Evolutionary conservation across 1,284 basidiomycete genomes (phyloP).

Genomic region (Coniferiporia weirii): DNA sequence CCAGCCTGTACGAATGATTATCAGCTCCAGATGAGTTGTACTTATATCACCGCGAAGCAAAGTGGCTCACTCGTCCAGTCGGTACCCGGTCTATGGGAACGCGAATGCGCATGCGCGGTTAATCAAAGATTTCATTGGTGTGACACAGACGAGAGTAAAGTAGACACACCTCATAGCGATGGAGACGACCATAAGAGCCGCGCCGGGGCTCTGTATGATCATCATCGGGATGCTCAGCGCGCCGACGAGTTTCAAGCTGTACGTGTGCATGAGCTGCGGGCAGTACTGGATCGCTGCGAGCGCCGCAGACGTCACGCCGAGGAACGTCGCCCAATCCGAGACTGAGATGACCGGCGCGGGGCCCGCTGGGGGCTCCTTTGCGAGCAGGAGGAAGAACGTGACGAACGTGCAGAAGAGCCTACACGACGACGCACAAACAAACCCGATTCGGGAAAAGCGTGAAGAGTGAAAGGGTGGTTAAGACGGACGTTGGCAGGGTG

Average conservation of each 20-base stretch:
- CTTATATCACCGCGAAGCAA: neutral
- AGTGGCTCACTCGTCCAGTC: constrained; percentile 73
- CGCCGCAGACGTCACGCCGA: constrained; percentile 77
- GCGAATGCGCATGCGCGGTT: neutral
- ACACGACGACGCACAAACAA: constrained; percentile 14
- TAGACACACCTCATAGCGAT: constrained; percentile 62
- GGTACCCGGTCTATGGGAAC: constrained; percentile 55
- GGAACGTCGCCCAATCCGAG: constrained; percentile 75
- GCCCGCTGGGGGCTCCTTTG: constrained; percentile 32
- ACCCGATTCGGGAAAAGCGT: constrained; percentile 6
- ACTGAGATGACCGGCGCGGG: constrained; percentile 38
- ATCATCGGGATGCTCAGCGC: constrained; percentile 93
- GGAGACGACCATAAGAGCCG: constrained; percentile 82
- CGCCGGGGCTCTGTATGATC: constrained; percentile 91
- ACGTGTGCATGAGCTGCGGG: constrained; percentile 84
- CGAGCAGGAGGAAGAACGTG: constrained; percentile 52
- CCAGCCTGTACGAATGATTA: constrained; percentile 53
- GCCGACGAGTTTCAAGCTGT: constrained; percentile 75
- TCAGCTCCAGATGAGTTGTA: constrained; percentile 11
- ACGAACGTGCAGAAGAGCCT: constrained; percentile 51
- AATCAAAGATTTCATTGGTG: constrained; percentile 1
- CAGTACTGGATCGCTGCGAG: constrained; percentile 83
- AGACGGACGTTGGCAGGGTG: neutral
- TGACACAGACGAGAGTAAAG: constrained; percentile 11
- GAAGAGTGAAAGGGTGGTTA: constrained; percentile 10